Evolutionary conservation across 345 rosid genomes (phyloP), one percentile per base, ranked within the genome.

Genomic region (Mangifera indica): DNA sequence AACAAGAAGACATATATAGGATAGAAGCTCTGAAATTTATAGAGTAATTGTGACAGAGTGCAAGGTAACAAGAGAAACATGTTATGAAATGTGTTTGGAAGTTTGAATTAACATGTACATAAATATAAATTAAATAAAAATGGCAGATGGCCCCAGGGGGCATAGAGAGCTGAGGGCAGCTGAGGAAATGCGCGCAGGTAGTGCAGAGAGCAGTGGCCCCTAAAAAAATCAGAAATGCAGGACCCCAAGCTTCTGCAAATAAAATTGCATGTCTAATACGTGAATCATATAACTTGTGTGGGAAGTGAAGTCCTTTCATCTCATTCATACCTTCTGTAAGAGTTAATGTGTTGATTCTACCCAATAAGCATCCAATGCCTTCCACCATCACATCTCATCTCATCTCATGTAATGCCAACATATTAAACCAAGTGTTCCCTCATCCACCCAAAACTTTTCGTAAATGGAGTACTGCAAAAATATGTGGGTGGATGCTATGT

Each of bases 341-440:
- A 72, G 44, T 55, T 64, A 71, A 53, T 73, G 72, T 68, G 53
- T 60, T 46, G 48, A 62, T 63, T 26, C 72, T 67, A 46, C 61
- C 69, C 78, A 62, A 54, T 76, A 37, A 80, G 89, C 51, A 84
- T 88, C 89, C 91, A 51, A 78, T 77, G 83, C 49, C 29, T 49
- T 53, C 15, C 44, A 7, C 20, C 20, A n/a, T n/a, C 59, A 55
- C 42, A n/a, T n/a, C n/a, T 0, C 32, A 29, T 29, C 32, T 29
- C 20, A 29, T 73, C 82, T 57, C 77, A 55, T 62, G 55, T 32
- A 71, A 74, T 65, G 83, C 79, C 87, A 79, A 82, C 24, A 37
- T 48, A 7, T 25, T 58, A 40, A 49, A 64, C 80, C 42, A 37
- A 37, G 8, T 37, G 5, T 5, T 37, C 42, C 7, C 42, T 37